phyloP scores from a whole-genome alignment of 2,329 filamentous ascomycete species.

The Pezicula neosporulosa region DNA sequence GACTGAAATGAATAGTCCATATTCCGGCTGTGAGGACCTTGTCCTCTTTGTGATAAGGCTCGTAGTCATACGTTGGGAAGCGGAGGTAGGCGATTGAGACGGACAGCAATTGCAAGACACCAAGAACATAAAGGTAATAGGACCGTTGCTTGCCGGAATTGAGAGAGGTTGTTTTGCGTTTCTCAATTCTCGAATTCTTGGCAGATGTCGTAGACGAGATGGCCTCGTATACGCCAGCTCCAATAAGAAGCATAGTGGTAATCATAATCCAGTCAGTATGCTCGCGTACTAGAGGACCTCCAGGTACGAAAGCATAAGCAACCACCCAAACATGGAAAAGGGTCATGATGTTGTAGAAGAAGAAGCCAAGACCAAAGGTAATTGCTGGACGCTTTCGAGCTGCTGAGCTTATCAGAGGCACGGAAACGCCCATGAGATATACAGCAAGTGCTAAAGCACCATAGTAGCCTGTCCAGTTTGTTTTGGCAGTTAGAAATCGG shows the following conservation, averaged over 20 bases:
- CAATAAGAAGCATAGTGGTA: constrained; percentile 78
- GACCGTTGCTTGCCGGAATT: constrained; percentile 48
- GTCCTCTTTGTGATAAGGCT: constrained; percentile 82
- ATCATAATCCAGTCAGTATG: constrained; percentile 96
- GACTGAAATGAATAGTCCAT: constrained; percentile 97
- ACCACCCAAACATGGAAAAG: constrained; percentile 99
- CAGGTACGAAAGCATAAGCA: constrained; percentile 95
- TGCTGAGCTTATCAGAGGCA: constrained; percentile 72
- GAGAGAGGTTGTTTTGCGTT: constrained; percentile 30
- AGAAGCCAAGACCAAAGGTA: constrained; percentile 84
- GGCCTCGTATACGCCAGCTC: constrained; percentile 77
- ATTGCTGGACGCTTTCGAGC: constrained; percentile 71
- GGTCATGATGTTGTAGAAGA: constrained; percentile 89
- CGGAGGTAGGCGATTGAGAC: constrained; percentile 80
- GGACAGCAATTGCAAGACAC: constrained; percentile 76
- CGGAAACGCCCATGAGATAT: constrained; percentile 78
- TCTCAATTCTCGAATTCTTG: constrained; percentile 16
- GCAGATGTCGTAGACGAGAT: constrained; percentile 38
- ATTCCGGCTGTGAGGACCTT: constrained; percentile 91
- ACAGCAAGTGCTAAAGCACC: constrained; percentile 72
- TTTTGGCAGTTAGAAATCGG: constrained; percentile 69
- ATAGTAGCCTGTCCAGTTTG: constrained; percentile 86
- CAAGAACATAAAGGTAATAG: constrained; percentile 69
- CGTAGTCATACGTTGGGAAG: constrained; percentile 90
- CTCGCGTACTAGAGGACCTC: constrained; percentile 87